Evolutionary conservation across 2,329 filamentous ascomycete genomes (phyloP).

Genomic region (Ophiostoma ips): DNA sequence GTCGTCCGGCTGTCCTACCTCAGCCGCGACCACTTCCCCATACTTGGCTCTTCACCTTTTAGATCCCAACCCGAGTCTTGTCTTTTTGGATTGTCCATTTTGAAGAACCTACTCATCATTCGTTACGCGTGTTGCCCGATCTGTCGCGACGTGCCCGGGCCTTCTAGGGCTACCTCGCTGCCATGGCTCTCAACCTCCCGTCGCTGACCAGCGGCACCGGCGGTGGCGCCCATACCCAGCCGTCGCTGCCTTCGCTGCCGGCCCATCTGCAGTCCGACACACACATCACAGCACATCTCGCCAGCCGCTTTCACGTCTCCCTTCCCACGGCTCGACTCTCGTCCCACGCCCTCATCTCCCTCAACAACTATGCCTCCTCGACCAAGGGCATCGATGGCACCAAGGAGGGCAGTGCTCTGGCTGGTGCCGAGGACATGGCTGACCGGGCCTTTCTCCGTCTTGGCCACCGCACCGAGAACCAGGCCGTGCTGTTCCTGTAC

Average conservation of each 20-base stretch:
- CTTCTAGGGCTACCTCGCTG: constrained; percentile 17
- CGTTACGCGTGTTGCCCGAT: not conserved
- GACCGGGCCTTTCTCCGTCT: constrained; percentile 73
- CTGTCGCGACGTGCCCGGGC: not conserved
- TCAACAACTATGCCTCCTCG: constrained; percentile 91
- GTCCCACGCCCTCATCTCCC: constrained; percentile 76
- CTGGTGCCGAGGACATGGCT: constrained; percentile 83
- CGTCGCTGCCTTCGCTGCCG: constrained; percentile 77
- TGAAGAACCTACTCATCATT: no score
- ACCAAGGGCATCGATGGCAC: constrained; percentile 78
- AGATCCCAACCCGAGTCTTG: no score
- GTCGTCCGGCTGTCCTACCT: not conserved
- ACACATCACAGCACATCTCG: constrained; percentile 68
- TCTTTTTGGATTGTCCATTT: no score
- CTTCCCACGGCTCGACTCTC: constrained; percentile 79
- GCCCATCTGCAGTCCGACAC: constrained; percentile 55
- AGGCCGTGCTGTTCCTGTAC: constrained; percentile 69
- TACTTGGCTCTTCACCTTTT: no score
- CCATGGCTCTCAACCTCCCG: constrained; percentile 48
- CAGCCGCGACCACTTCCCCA: not conserved
- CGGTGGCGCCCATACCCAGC: constrained; percentile 60
- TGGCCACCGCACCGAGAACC: constrained; percentile 81
- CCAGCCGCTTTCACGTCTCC: constrained; percentile 82
- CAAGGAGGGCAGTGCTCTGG: constrained; percentile 84
- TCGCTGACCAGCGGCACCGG: constrained; percentile 31